Percentiles rank a stretch among this genome's conserved stretches.
phyloP scores from a whole-genome alignment of 495 filamentous ascomycete genomes.

The Rhizodiscina lignyota region DNA sequence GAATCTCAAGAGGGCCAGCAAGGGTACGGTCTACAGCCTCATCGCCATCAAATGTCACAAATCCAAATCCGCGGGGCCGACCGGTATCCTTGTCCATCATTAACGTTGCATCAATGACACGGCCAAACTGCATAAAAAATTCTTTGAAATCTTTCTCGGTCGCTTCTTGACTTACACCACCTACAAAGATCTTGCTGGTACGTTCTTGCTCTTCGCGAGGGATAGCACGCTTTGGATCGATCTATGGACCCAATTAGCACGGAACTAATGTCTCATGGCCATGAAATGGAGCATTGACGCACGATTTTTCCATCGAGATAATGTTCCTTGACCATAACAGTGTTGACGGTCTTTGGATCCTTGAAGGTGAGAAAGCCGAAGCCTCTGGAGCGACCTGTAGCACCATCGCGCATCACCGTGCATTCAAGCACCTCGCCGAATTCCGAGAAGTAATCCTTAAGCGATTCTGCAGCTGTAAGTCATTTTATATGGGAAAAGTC shows the following conservation, averaged over 20 bases:
- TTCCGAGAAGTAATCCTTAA: constrained; percentile 97
- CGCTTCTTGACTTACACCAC: constrained; percentile 91
- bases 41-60: constrained; percentile 95
- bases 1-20: constrained; percentile 64
- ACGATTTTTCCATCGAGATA: constrained; percentile 97
- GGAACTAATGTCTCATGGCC: too few relatives aligned
- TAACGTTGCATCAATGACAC: constrained; percentile 89
- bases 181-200: constrained; percentile 96
- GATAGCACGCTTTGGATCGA: constrained; percentile 95
- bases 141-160: constrained; percentile 90
- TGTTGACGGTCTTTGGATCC: constrained; percentile 93
- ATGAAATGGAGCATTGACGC: constrained; percentile 25
- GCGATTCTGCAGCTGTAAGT: constrained; percentile 50
- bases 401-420: constrained; percentile 94
- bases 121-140: constrained; percentile 91
- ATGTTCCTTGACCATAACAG: constrained; percentile 99
- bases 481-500: neutral
- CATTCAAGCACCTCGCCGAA: constrained; percentile 96
- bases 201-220: constrained; percentile 95
- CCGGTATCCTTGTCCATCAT: constrained; percentile 99
- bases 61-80: constrained; percentile 90
- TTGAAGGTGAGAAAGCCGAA: constrained; percentile 98
- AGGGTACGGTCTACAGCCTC: constrained; percentile 87
- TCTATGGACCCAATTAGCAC: constrained; percentile 26
- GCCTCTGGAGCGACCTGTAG: constrained; percentile 81